A percentile compares a stretch with the other conserved stretches of the same genome.
Evolutionary conservation across 1,139 yeast species (phyloP).

Genomic region (Suhomyces guaymorum): DNA sequence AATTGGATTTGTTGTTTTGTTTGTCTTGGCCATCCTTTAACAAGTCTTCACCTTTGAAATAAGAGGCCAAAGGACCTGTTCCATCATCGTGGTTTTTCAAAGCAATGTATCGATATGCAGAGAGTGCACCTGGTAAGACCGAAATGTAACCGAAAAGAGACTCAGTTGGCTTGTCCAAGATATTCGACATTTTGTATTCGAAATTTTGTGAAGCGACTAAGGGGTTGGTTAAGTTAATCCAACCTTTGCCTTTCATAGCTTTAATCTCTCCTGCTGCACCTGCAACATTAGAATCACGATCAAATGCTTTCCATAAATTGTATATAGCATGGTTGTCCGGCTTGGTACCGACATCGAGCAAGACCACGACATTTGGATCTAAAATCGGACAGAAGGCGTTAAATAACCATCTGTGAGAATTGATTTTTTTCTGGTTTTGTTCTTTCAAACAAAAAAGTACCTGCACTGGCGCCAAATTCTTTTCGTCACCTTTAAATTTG

Average conservation of each 20-base stretch:
- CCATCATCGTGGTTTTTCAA: constrained; percentile 84
- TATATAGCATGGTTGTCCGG: constrained; percentile 84
- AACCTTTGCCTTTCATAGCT: constrained; percentile 88
- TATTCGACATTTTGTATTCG: constrained; percentile 94
- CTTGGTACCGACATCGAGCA: constrained; percentile 90
- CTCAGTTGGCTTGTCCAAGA: constrained; percentile 92
- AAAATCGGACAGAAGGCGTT: constrained; percentile 88
- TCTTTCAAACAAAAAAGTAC: constrained; percentile 88
- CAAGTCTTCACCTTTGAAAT: constrained; percentile 85
- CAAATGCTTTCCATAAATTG: constrained; percentile 95
- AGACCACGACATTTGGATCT: constrained; percentile 82
- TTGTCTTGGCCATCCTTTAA: constrained; percentile 30
- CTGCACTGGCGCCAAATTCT: constrained; percentile 90
- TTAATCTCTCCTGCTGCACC: constrained; percentile 98
- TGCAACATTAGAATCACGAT: constrained; percentile 91
- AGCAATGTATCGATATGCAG: constrained; percentile 92
- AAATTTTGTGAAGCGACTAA: constrained; percentile 95
- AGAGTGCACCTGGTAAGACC: constrained; percentile 93
- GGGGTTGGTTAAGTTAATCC: constrained; percentile 80
- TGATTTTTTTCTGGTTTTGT: constrained; percentile 83
- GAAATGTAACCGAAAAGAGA: constrained; percentile 90
- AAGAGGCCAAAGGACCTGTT: constrained; percentile 85
- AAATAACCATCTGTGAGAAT: constrained; percentile 94
- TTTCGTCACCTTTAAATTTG: constrained; percentile 75
- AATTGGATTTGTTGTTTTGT: constrained; percentile 55